Base-by-base conservation (phyloP, 2,329 filamentous ascomycete genomes). In the Monosporascus sp. region DNA sequence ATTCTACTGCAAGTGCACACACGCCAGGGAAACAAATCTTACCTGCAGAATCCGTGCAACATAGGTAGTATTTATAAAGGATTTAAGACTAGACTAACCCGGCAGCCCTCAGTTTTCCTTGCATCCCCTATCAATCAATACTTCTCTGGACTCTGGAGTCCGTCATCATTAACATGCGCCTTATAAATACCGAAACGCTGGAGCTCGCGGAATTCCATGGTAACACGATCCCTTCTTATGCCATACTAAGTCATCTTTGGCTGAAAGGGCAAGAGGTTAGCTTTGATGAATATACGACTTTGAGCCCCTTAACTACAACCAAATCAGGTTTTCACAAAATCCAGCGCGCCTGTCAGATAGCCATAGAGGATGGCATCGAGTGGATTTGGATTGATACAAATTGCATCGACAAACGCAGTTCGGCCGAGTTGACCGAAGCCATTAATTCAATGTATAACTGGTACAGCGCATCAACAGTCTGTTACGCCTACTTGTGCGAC, bases 231-330 rank as follows among this genome's bases (percentile, higher is more conserved):
- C 57, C 57, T n/a, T 24, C 43, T 1, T 63, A 64, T 24, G 57
- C 56, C 11, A 62, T 62, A 11, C 52, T 60, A n/a, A 62, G 57
- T 11, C 61, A 63, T 41, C 54, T 51, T 14, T 63, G 57, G 59
- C 51, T 52, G 16, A 59, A 55, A 3, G 50, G 51, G 3, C 49
- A 55, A 27, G 61, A 63, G 38, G 52, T 62, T 22, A 52, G 50
- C n/a, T 60, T 58, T 36, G 45, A 20, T 11, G 51, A 54, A 7
- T 52, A 46, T 44, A 20, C 24, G 9, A 46, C 45, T 3, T 20
- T 50, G 3, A 48, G 19, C 26, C 34, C 47, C 16, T 38, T 41
- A 11, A 51, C 50, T 17, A 51, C 26, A 16, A 45, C 36, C 7
- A 55, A 55, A 36, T 48, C 48, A 14, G 55, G 54, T n/a, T 53